These are phyloP conservation scores for Draba incana DNA, from an alignment of 345 rosid genomes.

Conservation along the genomic window DNA sequence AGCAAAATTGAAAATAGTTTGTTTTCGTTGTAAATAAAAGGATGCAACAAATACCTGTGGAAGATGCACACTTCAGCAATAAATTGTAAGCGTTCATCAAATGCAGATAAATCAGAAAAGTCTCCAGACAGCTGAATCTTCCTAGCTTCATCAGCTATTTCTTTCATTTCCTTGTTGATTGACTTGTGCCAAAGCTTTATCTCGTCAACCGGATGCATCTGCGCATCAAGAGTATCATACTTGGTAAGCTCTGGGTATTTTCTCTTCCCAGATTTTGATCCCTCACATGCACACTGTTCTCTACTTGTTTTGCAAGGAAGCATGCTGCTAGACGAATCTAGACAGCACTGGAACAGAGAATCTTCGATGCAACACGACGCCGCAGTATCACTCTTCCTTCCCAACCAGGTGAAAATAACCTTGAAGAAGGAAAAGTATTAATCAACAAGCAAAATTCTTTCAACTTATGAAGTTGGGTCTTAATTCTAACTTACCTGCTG, in stretches of 20 bases:
- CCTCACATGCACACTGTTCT: conserved; percentile 55
- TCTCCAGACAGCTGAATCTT: conserved; percentile 77
- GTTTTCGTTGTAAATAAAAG: conserved; percentile 16
- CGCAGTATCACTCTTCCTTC: conserved; percentile 41
- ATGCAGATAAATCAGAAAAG: conserved; percentile 68
- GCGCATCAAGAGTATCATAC: conserved; percentile 43
- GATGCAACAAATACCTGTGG: conserved; percentile 63
- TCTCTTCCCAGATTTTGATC: conserved; percentile 68
- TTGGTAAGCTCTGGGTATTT: conserved; percentile 57
- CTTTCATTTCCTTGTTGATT: conserved; percentile 73
- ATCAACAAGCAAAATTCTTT: conserved; percentile 26
- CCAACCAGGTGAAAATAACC: conserved; percentile 90
- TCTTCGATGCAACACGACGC: conserved; percentile 43
- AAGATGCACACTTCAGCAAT: conserved; percentile 92
- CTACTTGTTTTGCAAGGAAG: conserved; percentile 44
- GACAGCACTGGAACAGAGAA: conserved; percentile 42
- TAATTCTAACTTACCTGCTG: conserved; percentile 56
- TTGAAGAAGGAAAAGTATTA: conserved; percentile 36
- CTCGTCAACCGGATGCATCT: conserved; percentile 72
- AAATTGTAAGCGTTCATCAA: conserved; percentile 80
- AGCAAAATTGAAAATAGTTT: conserved; percentile 10
- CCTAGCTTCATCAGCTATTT: conserved; percentile 82
- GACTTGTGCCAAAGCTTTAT: conserved; percentile 92
- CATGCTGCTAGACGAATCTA: conserved; percentile 47
- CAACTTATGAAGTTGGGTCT: conserved; percentile 19